Conservation (phyloP, 331 rosid species). For the Spiraea crenata region DNA sequence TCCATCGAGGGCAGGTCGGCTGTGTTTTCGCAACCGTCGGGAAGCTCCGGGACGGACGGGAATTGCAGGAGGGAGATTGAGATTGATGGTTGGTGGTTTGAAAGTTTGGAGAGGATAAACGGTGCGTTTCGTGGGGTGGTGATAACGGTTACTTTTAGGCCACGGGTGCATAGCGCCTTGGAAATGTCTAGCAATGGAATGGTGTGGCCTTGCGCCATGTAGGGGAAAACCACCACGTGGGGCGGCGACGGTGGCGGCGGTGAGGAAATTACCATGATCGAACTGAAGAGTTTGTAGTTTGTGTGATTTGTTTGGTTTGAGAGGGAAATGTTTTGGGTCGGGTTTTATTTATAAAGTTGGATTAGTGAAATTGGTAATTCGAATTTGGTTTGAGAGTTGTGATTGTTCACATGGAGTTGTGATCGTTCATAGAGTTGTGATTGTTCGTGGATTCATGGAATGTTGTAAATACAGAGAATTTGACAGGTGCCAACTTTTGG, state of each 20-base stretch:
- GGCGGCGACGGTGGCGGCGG: background rate
- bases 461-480: background rate
- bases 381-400: background rate
- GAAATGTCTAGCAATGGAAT: constrained; percentile 28
- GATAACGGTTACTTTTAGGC: constrained; percentile 31
- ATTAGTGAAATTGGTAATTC: background rate
- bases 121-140: constrained; percentile 28
- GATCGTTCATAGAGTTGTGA: background rate
- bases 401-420: background rate
- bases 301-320: background rate
- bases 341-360: background rate
- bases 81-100: background rate
- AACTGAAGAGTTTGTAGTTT: background rate
- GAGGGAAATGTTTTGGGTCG: background rate
- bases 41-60: constrained; percentile 14
- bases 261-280: background rate
- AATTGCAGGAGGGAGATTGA: constrained; percentile 12
- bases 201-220: constrained; percentile 36
- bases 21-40: constrained; percentile 20
- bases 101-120: background rate
- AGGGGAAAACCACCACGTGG: constrained; percentile 31
- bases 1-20: constrained; percentile 5
- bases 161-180: constrained; percentile 16
- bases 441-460: background rate
- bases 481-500: background rate